These are phyloP conservation scores for Loxodes magnus DNA, from an alignment of 73 alveolate genomes.

Conservation along the genomic window DNA sequence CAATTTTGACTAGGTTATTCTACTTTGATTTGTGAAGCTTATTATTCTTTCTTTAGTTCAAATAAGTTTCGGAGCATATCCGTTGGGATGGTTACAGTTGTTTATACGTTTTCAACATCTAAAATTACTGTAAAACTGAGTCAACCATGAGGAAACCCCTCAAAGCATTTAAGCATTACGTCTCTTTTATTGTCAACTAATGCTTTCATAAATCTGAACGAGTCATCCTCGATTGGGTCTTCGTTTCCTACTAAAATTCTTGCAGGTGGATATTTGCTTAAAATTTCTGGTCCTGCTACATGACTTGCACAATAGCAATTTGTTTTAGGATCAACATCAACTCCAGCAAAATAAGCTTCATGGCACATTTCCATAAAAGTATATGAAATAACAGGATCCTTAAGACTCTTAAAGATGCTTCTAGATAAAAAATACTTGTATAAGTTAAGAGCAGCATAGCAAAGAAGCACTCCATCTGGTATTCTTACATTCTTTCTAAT, in stretches of 20 bases:
- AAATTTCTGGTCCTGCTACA: conserved; percentile 30
- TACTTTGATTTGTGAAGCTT: no score
- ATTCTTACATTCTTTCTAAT: conserved; percentile 48
- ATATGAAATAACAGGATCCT: conserved; percentile 78
- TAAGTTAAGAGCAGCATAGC: conserved; percentile 86
- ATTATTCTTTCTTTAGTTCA: no score
- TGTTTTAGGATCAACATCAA: conserved; percentile 20
- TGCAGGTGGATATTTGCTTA: conserved; percentile 54
- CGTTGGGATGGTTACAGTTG: no score
- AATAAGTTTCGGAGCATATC: no score
- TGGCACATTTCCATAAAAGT: conserved; percentile 71
- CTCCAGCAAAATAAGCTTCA: conserved; percentile 56
- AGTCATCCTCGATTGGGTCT: conserved; percentile 62
- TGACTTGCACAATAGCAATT: conserved; percentile 57
- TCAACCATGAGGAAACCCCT: conserved; percentile 26
- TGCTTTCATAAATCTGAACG: conserved; percentile 20
- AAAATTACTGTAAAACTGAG: conserved; percentile 19
- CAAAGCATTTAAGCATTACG: conserved; percentile 8
- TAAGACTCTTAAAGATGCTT: conserved; percentile 54
- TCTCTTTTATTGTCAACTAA: conserved; percentile 1
- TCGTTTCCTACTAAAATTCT: conserved; percentile 52
- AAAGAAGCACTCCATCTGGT: conserved; percentile 85
- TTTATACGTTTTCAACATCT: no score
- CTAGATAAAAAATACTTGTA: conserved; percentile 55
- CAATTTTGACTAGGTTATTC: no score